Conservation (phyloP, 2,329 filamentous ascomycete genomes). For the Colletotrichum echinochloae region DNA sequence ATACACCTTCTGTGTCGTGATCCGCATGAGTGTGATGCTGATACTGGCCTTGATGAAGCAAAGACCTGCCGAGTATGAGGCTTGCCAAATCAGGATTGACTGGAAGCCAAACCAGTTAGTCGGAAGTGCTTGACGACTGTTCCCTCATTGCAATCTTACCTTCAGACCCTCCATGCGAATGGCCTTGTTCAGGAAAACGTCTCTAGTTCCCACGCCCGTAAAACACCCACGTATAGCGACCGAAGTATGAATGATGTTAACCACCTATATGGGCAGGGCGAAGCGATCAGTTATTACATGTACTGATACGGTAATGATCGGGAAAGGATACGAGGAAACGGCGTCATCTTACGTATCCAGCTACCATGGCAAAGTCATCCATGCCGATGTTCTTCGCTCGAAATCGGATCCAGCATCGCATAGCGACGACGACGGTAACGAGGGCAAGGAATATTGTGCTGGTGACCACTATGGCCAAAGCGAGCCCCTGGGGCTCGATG, state of each 20-base stretch:
- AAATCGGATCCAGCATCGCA: neutral
- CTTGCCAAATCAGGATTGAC: slow-evolving; percentile 2
- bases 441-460: neutral
- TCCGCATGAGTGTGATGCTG: slow-evolving; percentile 46
- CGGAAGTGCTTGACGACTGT: neutral
- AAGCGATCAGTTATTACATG: no score
- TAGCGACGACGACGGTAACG: neutral
- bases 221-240: neutral
- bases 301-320: no score
- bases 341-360: neutral
- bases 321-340: neutral
- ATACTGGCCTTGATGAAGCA: slow-evolving; percentile 46
- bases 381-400: neutral
- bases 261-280: neutral
- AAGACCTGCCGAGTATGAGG: neutral
- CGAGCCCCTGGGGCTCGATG: neutral
- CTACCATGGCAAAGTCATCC: neutral
- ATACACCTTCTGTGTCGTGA: slow-evolving; percentile 41
- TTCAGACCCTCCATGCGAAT: neutral
- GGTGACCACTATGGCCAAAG: neutral
- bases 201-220: neutral
- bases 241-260: neutral
- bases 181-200: neutral
- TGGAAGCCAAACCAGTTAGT: neutral
- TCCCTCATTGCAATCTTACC: neutral